Evolutionary conservation across 352 stramenopile species (phyloP).

Genomic region (Globisporangium heterothallicum): DNA sequence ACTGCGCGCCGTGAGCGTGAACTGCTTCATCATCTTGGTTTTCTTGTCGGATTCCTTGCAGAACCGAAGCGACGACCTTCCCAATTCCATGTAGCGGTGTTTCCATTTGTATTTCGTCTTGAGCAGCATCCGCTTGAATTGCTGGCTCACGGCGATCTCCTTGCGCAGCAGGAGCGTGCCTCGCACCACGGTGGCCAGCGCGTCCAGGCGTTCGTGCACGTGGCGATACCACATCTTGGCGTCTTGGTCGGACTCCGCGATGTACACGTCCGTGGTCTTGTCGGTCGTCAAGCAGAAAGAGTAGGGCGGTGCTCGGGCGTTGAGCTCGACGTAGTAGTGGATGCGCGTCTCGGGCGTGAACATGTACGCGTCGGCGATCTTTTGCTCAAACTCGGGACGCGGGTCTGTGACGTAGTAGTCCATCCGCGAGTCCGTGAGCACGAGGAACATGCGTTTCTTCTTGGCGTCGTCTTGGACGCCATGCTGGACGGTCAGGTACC

Average conservation of each 20-base stretch:
- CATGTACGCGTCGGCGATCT: conserved; percentile 48
- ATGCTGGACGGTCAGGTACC: conserved; percentile 58
- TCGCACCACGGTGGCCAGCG: conserved; percentile 42
- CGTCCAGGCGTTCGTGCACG: conserved; percentile 44
- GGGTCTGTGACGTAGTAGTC: conserved; percentile 67
- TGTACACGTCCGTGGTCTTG: conserved; percentile 51
- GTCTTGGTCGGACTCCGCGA: conserved; percentile 44
- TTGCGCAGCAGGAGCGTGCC: conserved; percentile 49
- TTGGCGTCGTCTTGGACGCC: conserved; percentile 41
- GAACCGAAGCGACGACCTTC: conserved; percentile 45
- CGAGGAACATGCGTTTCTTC: conserved; percentile 55
- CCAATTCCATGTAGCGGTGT: conserved; percentile 45
- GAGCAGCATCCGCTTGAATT: conserved; percentile 47
- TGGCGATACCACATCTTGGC: conserved; percentile 42
- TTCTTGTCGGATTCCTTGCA: conserved; percentile 36
- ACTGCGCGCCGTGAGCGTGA: conserved; percentile 45
- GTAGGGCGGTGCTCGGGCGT: conserved; percentile 39
- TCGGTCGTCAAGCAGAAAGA: conserved; percentile 65
- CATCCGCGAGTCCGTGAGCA: conserved; percentile 70
- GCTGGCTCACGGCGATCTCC: conserved; percentile 34
- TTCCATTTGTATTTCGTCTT: conserved; percentile 73
- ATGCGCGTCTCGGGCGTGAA: conserved; percentile 42
- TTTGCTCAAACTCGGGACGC: conserved; percentile 48
- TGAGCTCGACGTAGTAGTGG: conserved; percentile 60
- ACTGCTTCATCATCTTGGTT: conserved; percentile 64